Conservation (phyloP, 169 alveolate genomes). For the Plasmodium adleri region DNA sequence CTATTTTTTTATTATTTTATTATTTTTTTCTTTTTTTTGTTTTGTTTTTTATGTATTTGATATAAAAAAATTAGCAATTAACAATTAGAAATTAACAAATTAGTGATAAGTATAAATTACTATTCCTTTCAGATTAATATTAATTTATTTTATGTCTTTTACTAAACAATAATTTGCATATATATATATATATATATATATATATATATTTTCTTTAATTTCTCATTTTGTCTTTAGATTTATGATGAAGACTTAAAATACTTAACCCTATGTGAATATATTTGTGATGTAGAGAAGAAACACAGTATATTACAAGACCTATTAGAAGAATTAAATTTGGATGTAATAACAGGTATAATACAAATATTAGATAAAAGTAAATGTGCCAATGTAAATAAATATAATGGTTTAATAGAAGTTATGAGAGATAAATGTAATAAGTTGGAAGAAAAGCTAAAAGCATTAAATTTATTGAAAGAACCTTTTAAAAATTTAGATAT, state of each 20-base stretch:
- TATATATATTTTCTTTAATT: background rate
- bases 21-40: no score
- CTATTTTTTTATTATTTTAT: no score
- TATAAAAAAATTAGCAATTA: no score
- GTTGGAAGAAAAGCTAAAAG: slow-evolving; percentile 66
- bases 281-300: slow-evolving; percentile 58
- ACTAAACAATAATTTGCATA: background rate
- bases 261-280: slow-evolving; percentile 66
- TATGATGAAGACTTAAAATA: slow-evolving; percentile 33
- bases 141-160: background rate
- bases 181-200: slow-evolving; percentile 2
- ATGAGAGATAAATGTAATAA: slow-evolving; percentile 54
- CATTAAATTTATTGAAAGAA: slow-evolving; percentile 57
- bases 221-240: slow-evolving; percentile 14
- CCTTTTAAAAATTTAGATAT: slow-evolving; percentile 59
- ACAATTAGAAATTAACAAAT: no score
- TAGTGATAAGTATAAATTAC: no score
- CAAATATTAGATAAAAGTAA: slow-evolving; percentile 39
- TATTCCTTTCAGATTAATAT: no score
- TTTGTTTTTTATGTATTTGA: no score
- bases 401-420: slow-evolving; percentile 12
- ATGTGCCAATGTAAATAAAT: slow-evolving; percentile 54
- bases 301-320: slow-evolving; percentile 60
- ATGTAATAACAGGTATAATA: slow-evolving; percentile 21
- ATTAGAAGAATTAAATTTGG: slow-evolving; percentile 54